Percentiles rank a stretch among this genome's conserved stretches.
These are phyloP conservation scores for Colletotrichum tanaceti DNA, from an alignment of 2,329 filamentous ascomycete species.

Conservation along the genomic window DNA sequence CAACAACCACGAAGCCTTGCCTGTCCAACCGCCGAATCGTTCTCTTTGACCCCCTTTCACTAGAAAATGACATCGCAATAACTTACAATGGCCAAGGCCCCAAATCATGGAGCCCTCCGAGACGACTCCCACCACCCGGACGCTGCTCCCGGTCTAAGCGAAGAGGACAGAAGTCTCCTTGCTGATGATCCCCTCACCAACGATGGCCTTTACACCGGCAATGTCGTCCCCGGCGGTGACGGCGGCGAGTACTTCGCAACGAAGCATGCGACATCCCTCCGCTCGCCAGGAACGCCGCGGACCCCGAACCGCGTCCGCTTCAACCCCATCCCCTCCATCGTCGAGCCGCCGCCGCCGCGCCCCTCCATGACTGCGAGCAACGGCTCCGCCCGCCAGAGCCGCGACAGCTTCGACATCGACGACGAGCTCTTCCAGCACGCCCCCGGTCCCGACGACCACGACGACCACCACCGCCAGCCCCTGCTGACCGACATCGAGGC, in stretches of 20 bases:
- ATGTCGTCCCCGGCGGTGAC: slow-evolving; percentile 15
- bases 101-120: slow-evolving; percentile 39
- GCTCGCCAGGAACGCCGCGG: slow-evolving; percentile 60
- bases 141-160: slow-evolving; percentile 32
- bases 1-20: slow-evolving; percentile 10
- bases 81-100: slow-evolving; percentile 43
- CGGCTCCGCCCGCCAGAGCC: slow-evolving; percentile 28
- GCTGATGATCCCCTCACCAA: slow-evolving; percentile 42
- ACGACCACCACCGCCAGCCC: slow-evolving; percentile 67
- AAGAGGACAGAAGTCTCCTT: slow-evolving; percentile 45
- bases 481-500: slow-evolving; percentile 86
- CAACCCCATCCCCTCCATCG: slow-evolving; percentile 65
- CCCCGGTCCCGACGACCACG: slow-evolving; percentile 30
- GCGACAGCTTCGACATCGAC: slow-evolving; percentile 41
- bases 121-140: slow-evolving; percentile 39
- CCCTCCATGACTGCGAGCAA: slow-evolving; percentile 37
- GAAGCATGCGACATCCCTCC: slow-evolving; percentile 38
- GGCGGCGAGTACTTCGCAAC: slow-evolving; percentile 30
- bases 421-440: slow-evolving; percentile 39
- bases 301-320: slow-evolving; percentile 82
- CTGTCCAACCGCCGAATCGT: neutral
- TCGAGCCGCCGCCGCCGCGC: slow-evolving; percentile 41
- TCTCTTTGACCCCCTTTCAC: slow-evolving; percentile 6
- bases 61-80: slow-evolving; percentile 42
- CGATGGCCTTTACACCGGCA: slow-evolving; percentile 28